Evolutionary conservation across 2,329 filamentous ascomycete species (phyloP), one percentile per base, ranked within the genome.

Genomic region (Sarocladium oryzae): DNA sequence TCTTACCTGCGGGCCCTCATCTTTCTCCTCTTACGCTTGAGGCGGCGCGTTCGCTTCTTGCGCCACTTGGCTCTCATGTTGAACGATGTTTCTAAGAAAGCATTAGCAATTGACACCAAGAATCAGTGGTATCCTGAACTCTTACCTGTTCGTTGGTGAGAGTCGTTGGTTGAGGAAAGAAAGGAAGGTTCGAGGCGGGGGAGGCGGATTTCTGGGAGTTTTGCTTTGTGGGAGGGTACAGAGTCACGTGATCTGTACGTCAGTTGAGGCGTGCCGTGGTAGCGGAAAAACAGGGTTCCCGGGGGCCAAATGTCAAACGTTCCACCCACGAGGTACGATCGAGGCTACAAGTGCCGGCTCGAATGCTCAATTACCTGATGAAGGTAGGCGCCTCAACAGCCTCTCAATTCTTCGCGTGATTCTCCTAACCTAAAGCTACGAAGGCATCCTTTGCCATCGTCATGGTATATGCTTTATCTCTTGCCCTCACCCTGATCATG

Each of bases 11-110:
- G 81, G 69, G 92, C 93, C 75, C 93, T 85, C 79, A 93, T 96
- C 92, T 99, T 99, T 90, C 93, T 95, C 81, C 93, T 90, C 91
- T 99, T 99, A 74, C 91, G 87, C 88, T 97, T 97, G 76, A 99
- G 89, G 77, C 93, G 86, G 70, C 93, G 84, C 79, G 96, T 91
- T 75, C 93, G 85, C 92, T 99, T 99, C 88, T 99, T 99, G 84
- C 92, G 93, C 93, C 93, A 97, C 84, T 97, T 97, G 73, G 90
- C 91, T 93, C 92, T 80, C 81, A 85, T 83, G 77, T 76, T 83
- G 78, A 76, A 75, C 71, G 63, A 64, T 60, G 60, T 49, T 52
- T 50, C 59, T 61, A 51, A 30, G 11, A 16, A 38, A 9, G 23
- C 5, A 46, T 60, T 56, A 60, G 57, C 38, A 24, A 18, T 13